Base-by-base conservation (phyloP, 495 filamentous ascomycete species). In the Aspergillus leporis region DNA sequence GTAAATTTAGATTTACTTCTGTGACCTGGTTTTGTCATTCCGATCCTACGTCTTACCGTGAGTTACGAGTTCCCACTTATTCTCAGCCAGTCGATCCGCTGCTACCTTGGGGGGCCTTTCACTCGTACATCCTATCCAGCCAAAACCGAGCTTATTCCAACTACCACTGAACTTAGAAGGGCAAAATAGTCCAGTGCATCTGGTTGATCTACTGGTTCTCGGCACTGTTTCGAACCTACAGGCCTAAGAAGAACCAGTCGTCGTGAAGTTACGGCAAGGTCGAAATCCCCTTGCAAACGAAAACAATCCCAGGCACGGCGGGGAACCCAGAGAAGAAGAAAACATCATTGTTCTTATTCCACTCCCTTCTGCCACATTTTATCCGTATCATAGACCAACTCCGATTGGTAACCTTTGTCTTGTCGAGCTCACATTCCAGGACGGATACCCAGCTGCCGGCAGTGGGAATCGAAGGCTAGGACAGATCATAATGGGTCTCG, bases 401-500 rank as follows among this genome's bases (percentile, higher is more conserved):
- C 21, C 38, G 23, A 32, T 5, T 56, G 5, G 22, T 21, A 52
- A 32, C 32, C 28, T 58, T 40, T 41, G 13, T 51, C 55, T 54
- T 46, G 49, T 56, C 51, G 30, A 59, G 50, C 59, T 66, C 61
- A 68, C 56, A 58, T 58, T 59, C 31, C 61, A 62, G 61, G 59
- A 58, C 48, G 45, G 46, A 25, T 34, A 50, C 40, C 38, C 56
- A 36, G 36, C 45, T 40, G 53, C 58, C 50, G 49, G 66, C 47
- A 53, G 61, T 58, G 38, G 61, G 52, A 14, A 61, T 56, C 52
- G 51, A 55, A 53, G 52, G 45, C 55, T 55, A 56, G 41, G 52
- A 63, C 23, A 59, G 60, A 61, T 58, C 74, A 83, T 62, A 45
- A 98, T 98, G 94, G 94, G 94, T 61, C 87, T 98, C 64, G 78